Conservation (phyloP, 2,329 filamentous ascomycete genomes). For the Sporothrix dimorphospora region DNA sequence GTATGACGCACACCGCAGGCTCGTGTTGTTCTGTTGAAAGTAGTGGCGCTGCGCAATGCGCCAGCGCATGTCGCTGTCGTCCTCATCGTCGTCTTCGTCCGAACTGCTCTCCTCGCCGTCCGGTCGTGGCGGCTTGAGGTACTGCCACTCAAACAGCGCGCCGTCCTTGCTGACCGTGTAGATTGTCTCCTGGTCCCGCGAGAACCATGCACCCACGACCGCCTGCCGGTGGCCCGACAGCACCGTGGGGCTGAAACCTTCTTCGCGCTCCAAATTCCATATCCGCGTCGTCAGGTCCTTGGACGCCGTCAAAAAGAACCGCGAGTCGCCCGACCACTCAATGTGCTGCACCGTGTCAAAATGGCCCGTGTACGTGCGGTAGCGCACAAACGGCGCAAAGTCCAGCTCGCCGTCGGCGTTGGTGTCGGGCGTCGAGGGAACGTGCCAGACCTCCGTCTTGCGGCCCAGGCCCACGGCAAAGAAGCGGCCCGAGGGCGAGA, state of each 20-base stretch:
- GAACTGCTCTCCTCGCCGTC: constrained; percentile 53
- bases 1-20: constrained; percentile 87
- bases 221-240: constrained; percentile 88
- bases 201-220: constrained; percentile 96
- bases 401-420: constrained; percentile 81
- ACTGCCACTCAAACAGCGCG: constrained; percentile 94
- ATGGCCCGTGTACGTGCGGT: constrained; percentile 84
- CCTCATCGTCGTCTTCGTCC: constrained; percentile 61
- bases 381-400: constrained; percentile 90
- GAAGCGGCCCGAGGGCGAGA: constrained; percentile 86
- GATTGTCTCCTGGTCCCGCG: constrained; percentile 89
- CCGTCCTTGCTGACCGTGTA: constrained; percentile 97
- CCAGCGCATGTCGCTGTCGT: constrained; percentile 75
- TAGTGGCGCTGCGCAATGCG: constrained; percentile 89
- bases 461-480: constrained; percentile 89
- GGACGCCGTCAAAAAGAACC: constrained; percentile 90
- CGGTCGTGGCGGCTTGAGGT: constrained; percentile 56
- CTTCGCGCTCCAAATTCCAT: constrained; percentile 89
- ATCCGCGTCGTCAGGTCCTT: constrained; percentile 91
- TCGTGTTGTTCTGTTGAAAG: constrained; percentile 88
- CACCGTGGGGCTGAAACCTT: constrained; percentile 86
- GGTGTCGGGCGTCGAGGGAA: constrained; percentile 83
- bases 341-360: constrained; percentile 85
- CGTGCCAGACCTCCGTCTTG: constrained; percentile 93
- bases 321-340: constrained; percentile 93